Conservation (phyloP, 1,284 basidiomycete genomes). For the Boletus mariae region DNA sequence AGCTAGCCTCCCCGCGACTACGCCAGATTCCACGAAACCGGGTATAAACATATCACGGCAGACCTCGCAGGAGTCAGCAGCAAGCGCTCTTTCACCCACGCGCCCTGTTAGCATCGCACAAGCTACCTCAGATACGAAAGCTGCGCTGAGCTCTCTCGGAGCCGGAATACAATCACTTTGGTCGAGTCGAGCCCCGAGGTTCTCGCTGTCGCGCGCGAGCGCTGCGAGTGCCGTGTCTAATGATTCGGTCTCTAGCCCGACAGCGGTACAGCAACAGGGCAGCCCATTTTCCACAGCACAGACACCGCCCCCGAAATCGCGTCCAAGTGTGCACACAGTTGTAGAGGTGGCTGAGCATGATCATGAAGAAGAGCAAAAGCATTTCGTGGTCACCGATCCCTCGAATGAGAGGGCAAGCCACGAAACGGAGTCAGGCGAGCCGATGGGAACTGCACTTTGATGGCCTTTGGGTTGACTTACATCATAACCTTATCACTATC, state of each 20-base stretch:
- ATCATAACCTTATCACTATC: neutral
- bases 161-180: constrained; percentile 62
- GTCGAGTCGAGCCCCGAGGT: constrained; percentile 37
- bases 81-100: constrained; percentile 21
- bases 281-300: constrained; percentile 6
- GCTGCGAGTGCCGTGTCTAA: constrained; percentile 21
- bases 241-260: constrained; percentile 20
- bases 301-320: constrained; percentile 15
- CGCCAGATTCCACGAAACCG: constrained; percentile 23
- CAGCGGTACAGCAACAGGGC: constrained; percentile 5
- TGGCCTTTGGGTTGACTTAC: neutral
- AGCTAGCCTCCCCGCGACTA: constrained; percentile 30
- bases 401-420: constrained; percentile 6
- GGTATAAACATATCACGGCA: constrained; percentile 30
- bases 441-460: constrained; percentile 33
- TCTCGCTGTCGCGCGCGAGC: constrained; percentile 34
- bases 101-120: constrained; percentile 32
- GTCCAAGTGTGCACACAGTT: constrained; percentile 23
- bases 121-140: constrained; percentile 36
- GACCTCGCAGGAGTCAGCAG: constrained; percentile 28
- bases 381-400: constrained; percentile 1
- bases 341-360: constrained; percentile 24
- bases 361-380: constrained; percentile 12
- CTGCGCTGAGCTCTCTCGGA: constrained; percentile 48
- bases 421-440: constrained; percentile 15